phyloP scores from a whole-genome alignment of 1,284 basidiomycete species.

The Boletus hoseneyae region DNA sequence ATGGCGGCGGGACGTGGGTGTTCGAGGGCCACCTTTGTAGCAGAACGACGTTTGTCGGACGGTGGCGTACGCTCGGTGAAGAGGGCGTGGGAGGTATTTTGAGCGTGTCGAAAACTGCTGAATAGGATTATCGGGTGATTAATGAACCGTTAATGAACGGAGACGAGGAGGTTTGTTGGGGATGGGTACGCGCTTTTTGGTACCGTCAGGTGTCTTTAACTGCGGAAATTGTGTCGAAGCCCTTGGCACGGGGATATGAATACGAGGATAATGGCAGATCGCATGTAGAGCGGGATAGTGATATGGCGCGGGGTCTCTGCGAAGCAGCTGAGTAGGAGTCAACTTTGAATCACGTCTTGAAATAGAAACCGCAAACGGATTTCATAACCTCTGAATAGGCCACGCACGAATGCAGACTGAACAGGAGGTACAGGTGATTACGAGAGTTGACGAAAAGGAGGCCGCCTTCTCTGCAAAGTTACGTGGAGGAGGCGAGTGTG shows the following conservation, averaged over 20 bases:
- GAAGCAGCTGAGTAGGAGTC: constrained; percentile 23
- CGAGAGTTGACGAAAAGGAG: constrained; percentile 15
- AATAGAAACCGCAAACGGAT: constrained; percentile 18
- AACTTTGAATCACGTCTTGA: constrained; percentile 26
- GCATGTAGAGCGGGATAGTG: constrained; percentile 12
- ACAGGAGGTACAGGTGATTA: constrained; percentile 18
- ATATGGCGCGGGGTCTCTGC: constrained; percentile 1
- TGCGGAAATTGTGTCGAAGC: constrained; percentile 29
- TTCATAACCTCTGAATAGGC: constrained; percentile 1
- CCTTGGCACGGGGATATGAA: constrained; percentile 18
- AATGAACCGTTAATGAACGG: constrained; percentile 32
- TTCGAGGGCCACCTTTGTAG: constrained; percentile 32
- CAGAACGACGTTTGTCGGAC: constrained; percentile 29
- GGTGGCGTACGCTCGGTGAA: constrained; percentile 29
- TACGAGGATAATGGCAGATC: constrained; percentile 11
- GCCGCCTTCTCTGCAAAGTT: constrained; percentile 5
- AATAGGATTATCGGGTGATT: constrained; percentile 30
- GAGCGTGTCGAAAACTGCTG: constrained; percentile 44
- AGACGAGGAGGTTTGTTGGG: constrained; percentile 7
- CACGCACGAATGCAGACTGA: constrained; percentile 11
- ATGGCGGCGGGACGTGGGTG: constrained; percentile 34
- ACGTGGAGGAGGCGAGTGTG: constrained; percentile 20
- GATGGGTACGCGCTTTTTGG: constrained; percentile 9
- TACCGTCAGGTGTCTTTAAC: constrained; percentile 17
- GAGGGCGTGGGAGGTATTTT: constrained; percentile 49